Evolutionary conservation across 148 eudicot species (phyloP), one percentile per base, ranked within the genome.

Genomic region (Cornus kousa): DNA sequence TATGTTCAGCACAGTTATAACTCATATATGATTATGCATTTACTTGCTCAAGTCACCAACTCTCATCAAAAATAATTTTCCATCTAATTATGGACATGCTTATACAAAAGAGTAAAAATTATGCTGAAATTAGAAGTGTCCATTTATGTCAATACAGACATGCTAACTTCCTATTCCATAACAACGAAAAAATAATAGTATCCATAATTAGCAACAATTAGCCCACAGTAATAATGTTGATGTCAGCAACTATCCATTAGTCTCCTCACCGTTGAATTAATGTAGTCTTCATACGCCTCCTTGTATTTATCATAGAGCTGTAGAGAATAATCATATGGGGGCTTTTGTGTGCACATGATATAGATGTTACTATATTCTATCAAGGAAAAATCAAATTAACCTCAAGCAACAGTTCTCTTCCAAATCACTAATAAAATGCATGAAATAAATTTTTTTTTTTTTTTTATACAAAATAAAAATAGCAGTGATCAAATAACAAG

Each of bases 321-420:
- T 74, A 79, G 83, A 65, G 86, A 83, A 71, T 86, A 86, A 72
- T 86, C 84, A 33, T 83, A 76, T 65, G 88, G 86, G 43, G 82
- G 84, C 64, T 86, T 83, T 68, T 86, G 86, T 24, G 86, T 83
- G 76, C 88, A 86, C 89, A 86, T 81, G 69, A 79, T 70, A 68
- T 81, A 83, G 66, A 86, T 73, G 35, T 80, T 81, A 24, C 87
- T 84, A 78, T 23, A 80, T 46, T 35, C 4, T 35, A 59, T 70
- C 23, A 78, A 78, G 74, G 74, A 78, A n/a, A 78, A 59, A 70
- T 28, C 66, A 62, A 62, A n/a, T n/a, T n/a, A n/a, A 57, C 2
- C 64, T 57, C 19, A 57, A 57, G 14, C 64, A 57, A 14, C 17
- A 57, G 14, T 57, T 28, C 64, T 13, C 5, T 13, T 62, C 66